These are phyloP conservation scores for Beta macrorhiza DNA, from an alignment of 179 eudicot species.

Conservation along the genomic window DNA sequence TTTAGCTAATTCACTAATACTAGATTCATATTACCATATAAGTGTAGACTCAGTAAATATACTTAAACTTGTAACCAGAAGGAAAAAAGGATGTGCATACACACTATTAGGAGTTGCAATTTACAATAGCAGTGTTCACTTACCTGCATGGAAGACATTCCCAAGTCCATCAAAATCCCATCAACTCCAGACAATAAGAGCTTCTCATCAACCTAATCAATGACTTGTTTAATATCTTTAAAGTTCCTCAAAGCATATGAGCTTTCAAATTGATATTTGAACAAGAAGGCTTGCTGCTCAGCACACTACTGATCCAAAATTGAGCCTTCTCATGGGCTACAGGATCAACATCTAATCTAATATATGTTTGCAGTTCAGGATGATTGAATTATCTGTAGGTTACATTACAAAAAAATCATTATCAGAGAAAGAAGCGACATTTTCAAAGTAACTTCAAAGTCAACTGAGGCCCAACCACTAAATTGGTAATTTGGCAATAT, in stretches of 20 bases:
- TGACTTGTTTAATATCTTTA: conserved; percentile 50
- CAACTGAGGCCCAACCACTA: too few species aligned
- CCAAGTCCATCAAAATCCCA: conserved; percentile 89
- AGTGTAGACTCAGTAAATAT: background rate
- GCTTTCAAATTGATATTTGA: conserved; percentile 40
- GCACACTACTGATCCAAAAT: conserved; percentile 42
- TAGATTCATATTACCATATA: background rate
- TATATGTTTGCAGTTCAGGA: conserved; percentile 67
- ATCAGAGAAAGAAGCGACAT: background rate
- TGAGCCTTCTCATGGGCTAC: conserved; percentile 71
- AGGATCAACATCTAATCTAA: conserved; percentile 92
- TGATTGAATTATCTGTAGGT: conserved; percentile 73
- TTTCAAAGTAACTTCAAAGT: background rate
- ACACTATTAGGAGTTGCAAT: background rate
- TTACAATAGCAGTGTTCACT: conserved; percentile 6
- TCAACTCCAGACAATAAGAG: conserved; percentile 52
- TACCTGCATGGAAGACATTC: conserved; percentile 99
- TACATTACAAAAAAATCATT: conserved; percentile 9
- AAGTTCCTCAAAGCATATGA: conserved; percentile 62
- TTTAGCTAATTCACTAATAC: background rate
- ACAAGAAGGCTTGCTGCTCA: conserved; percentile 31
- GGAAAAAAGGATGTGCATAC: background rate
- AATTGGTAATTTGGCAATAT: background rate
- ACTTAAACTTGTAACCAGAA: background rate
- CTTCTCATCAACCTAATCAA: conserved; percentile 57